phyloP scores from a whole-genome alignment of 805 yeast genomes.

The Metschnikowia santaceciliae region DNA sequence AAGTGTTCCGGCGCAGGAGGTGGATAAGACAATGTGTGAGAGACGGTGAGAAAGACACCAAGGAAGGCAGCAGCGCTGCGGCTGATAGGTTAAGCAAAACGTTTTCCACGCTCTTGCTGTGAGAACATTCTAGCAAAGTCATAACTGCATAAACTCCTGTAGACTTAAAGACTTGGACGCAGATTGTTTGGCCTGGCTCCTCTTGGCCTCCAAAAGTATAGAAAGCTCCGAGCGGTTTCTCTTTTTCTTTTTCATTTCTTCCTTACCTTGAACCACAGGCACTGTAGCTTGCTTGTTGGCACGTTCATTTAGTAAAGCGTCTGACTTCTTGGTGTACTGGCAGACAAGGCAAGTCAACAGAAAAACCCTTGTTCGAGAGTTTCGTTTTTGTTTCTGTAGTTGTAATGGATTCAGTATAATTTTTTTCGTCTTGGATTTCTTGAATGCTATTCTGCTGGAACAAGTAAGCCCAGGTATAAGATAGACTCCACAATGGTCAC shows the following conservation, averaged over 20 bases:
- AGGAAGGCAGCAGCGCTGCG: constrained; percentile 5
- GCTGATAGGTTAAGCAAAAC: constrained; percentile 14
- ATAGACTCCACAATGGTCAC: constrained; percentile 29
- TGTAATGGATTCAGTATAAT: neutral
- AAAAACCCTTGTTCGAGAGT: constrained; percentile 6
- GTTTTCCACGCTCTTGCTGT: constrained; percentile 12
- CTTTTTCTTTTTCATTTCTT: constrained; percentile 46
- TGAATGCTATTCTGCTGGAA: constrained; percentile 20
- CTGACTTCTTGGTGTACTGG: constrained; percentile 11
- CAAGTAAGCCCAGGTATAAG: constrained; percentile 35
- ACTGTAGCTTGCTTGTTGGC: constrained; percentile 1
- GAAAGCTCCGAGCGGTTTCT: constrained; percentile 40
- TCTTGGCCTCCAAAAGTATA: constrained; percentile 39
- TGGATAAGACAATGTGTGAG: constrained; percentile 51
- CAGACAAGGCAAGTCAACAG: constrained; percentile 21
- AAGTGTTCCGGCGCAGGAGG: constrained; percentile 56
- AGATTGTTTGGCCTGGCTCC: constrained; percentile 24
- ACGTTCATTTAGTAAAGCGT: constrained; percentile 11
- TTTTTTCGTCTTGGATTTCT: constrained; percentile 1
- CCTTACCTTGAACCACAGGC: constrained; percentile 20
- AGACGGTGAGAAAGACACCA: constrained; percentile 6
- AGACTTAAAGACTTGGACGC: constrained; percentile 38
- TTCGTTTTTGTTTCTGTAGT: neutral
- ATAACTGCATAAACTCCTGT: constrained; percentile 43
- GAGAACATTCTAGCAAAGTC: neutral